Evolutionary conservation across 2,329 filamentous ascomycete species (phyloP).

Genomic region (Beauveria scarabaeidicola): DNA sequence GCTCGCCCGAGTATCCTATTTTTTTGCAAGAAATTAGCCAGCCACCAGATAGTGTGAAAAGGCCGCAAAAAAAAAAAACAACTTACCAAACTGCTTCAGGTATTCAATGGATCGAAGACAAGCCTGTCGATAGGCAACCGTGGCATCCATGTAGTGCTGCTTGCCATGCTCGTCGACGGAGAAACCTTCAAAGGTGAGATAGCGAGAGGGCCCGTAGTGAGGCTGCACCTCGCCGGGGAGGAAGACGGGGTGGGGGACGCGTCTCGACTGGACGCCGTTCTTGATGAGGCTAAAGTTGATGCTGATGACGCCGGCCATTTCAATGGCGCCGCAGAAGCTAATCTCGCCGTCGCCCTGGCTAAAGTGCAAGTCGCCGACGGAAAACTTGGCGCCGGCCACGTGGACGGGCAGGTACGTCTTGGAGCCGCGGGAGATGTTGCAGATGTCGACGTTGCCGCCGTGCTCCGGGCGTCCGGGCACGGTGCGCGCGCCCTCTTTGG

Average conservation of each 20-base stretch:
- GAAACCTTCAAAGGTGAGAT: conserved; percentile 85
- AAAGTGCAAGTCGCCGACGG: conserved; percentile 82
- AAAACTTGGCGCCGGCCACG: conserved; percentile 79
- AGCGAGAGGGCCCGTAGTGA: conserved; percentile 69
- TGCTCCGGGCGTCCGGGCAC: conserved; percentile 80
- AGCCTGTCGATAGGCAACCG: conserved; percentile 78
- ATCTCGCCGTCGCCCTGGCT: conserved; percentile 87
- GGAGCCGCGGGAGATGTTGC: conserved; percentile 69
- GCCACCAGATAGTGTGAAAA: background rate
- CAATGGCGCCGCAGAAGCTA: conserved; percentile 80
- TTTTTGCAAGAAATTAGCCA: background rate
- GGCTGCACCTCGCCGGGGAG: conserved; percentile 81
- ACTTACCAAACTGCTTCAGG: conserved; percentile 25
- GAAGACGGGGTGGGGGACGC: conserved; percentile 77
- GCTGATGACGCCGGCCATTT: conserved; percentile 88
- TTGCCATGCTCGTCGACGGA: conserved; percentile 81
- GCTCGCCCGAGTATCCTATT: conserved; percentile 59
- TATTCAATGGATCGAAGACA: conserved; percentile 45
- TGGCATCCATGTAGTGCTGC: conserved; percentile 82
- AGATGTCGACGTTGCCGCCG: conserved; percentile 88
- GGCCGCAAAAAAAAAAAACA: too few species aligned
- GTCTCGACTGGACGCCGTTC: conserved; percentile 63
- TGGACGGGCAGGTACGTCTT: conserved; percentile 87
- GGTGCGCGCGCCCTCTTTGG: conserved; percentile 71
- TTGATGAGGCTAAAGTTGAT: conserved; percentile 87